These are phyloP conservation scores for Stachybotrys echinatus DNA, from an alignment of 2,329 filamentous ascomycete genomes.

Conservation along the genomic window DNA sequence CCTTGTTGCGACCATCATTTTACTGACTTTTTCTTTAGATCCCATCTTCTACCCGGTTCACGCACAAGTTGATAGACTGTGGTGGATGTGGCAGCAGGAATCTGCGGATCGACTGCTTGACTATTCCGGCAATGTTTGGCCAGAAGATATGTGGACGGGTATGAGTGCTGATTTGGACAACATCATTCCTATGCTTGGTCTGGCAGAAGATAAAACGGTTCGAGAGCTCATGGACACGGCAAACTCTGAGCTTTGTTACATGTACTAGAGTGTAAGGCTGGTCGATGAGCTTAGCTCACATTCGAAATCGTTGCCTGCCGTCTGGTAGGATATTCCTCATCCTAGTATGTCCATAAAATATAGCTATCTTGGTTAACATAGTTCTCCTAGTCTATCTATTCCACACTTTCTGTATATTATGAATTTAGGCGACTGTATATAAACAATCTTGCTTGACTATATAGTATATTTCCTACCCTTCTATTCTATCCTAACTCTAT, in stretches of 20 bases:
- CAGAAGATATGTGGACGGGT: not conserved
- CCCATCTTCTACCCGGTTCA: not conserved
- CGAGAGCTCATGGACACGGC: not conserved
- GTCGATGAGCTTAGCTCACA: too few relatives aligned
- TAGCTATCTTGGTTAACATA: too few relatives aligned
- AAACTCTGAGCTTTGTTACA: not conserved
- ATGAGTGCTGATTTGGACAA: not conserved
- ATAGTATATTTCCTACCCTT: constrained; percentile 15
- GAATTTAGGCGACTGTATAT: too few relatives aligned
- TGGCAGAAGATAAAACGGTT: not conserved
- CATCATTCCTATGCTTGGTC: not conserved
- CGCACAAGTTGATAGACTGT: not conserved
- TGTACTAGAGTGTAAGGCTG: too few relatives aligned
- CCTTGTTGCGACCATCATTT: too few relatives aligned
- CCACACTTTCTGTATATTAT: too few relatives aligned
- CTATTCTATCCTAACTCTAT: too few relatives aligned
- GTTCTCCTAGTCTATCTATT: too few relatives aligned
- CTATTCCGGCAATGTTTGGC: not conserved
- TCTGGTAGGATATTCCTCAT: too few relatives aligned
- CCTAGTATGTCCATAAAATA: too few relatives aligned
- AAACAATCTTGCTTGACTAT: too few relatives aligned
- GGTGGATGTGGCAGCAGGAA: constrained; percentile 1
- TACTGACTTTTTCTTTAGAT: not conserved
- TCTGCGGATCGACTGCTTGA: not conserved
- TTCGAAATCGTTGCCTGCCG: too few relatives aligned